phyloP scores from a whole-genome alignment of 306 rosid genomes.

The Corylus americana region DNA sequence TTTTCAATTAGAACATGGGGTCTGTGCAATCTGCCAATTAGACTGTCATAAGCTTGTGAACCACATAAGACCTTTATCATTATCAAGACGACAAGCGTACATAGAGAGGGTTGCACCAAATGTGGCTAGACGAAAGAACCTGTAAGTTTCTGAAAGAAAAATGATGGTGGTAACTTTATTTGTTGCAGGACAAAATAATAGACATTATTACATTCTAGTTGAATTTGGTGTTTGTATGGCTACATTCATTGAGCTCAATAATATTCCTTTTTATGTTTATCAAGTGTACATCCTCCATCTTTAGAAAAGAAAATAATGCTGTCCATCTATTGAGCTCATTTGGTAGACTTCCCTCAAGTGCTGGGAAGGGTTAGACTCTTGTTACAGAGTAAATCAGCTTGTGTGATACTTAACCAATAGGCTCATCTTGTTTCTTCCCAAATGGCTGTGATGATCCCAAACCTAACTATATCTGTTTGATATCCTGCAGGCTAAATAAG shows the following conservation, averaged over 20 bases:
- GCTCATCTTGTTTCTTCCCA: background rate
- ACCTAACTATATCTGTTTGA: constrained; percentile 16
- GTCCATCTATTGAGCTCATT: background rate
- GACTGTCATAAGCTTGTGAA: constrained; percentile 87
- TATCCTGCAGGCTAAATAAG: constrained; percentile 66
- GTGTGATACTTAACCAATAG: background rate
- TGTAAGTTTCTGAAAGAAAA: constrained; percentile 55
- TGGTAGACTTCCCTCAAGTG: background rate
- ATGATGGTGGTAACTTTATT: background rate
- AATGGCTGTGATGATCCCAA: constrained; percentile 23
- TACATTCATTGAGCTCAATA: background rate
- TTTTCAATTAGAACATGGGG: constrained; percentile 81
- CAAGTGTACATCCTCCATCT: background rate
- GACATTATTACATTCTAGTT: background rate
- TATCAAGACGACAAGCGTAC: constrained; percentile 59
- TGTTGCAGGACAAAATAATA: constrained; percentile 11
- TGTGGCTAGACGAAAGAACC: constrained; percentile 57
- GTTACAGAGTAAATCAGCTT: background rate
- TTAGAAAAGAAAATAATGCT: background rate
- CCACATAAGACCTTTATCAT: constrained; percentile 69
- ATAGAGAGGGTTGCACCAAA: constrained; percentile 80
- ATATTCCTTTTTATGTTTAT: background rate
- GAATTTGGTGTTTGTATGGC: background rate
- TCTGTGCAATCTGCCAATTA: constrained; percentile 78
- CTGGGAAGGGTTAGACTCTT: background rate